Base-by-base conservation (phyloP, 169 alveolate genomes). In the Eimeria tenella region DNA sequence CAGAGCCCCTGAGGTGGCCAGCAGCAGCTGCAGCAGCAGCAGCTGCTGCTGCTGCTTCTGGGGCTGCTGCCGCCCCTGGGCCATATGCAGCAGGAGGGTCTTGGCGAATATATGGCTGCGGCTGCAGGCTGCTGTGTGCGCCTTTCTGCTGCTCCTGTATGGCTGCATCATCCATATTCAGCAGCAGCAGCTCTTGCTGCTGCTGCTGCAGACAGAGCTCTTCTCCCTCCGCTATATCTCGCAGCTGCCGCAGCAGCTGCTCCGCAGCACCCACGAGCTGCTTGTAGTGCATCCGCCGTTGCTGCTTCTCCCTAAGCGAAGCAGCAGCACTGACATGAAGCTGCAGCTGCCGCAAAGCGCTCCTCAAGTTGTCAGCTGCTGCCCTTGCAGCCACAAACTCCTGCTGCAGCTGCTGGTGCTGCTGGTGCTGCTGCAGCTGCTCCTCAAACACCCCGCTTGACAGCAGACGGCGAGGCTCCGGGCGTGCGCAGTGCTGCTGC, bases 251-350 rank as follows among this genome's bases (percentile, higher is more conserved):
- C 65, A 63, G 71, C 58, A 79, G 70, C 71, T 49, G 55, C 71
- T 52, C 83, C 11, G 83, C 88, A 1, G 73, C 62, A 52, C 21
- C 55, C 23, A 50, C 88, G 31, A 21, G 56, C 17, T 83, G 81
- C 55, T 13, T 25, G 58, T 75, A 21, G 65, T 55, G 25, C 63
- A 60, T 9, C 11, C 17, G 89, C 58, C 94, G 62, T n/a, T 90
- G 83, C 58, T 49, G 79, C 90, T 63, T 25, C 65, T 90, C 94
- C 5, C 53, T 31, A 56, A n/a, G 53, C n/a, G 94, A 75, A 17
- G 65, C 49, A 21, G 94, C 89, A 50, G 94, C 94, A n/a, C 55
- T 19, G 11, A 70, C 94, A 75, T 90, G 94, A 82, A 31, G 49
- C 49, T 70, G 56, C 52, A 90, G 79, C 63, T 75, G 77, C 81